These are phyloP conservation scores for Dacryopinax spathularia DNA, from an alignment of 768 basidiomycete genomes.

Conservation along the genomic window DNA sequence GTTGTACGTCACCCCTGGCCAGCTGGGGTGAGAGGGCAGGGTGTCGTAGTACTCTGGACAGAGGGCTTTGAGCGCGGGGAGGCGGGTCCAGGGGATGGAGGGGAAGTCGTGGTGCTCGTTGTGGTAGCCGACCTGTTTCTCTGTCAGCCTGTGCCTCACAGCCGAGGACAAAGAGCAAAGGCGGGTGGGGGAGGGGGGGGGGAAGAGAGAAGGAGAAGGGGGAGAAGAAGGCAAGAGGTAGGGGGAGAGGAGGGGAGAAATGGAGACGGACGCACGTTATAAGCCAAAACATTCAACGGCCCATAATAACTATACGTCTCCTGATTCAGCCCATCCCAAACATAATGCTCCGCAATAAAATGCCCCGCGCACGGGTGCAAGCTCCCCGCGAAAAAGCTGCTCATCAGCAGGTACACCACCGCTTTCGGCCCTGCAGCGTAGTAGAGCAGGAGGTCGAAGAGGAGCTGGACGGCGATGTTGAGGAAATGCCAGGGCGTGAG, in stretches of 20 bases:
- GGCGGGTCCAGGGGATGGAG: slow-evolving; percentile 84
- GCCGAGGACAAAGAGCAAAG: background rate
- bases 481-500: slow-evolving; percentile 72
- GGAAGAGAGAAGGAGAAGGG: slow-evolving; percentile 5
- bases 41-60: slow-evolving; percentile 88
- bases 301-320: slow-evolving; percentile 99
- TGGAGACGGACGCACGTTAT: slow-evolving; percentile 52
- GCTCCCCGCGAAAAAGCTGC: slow-evolving; percentile 92
- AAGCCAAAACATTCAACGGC: slow-evolving; percentile 72
- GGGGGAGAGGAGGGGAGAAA: background rate
- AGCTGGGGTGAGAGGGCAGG: slow-evolving; percentile 74
- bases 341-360: slow-evolving; percentile 94
- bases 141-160: too few species aligned
- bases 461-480: slow-evolving; percentile 56
- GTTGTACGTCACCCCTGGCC: slow-evolving; percentile 88
- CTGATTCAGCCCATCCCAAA: slow-evolving; percentile 83
- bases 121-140: slow-evolving; percentile 93
- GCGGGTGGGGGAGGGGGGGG: too few species aligned
- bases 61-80: slow-evolving; percentile 64
- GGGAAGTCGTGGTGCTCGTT: slow-evolving; percentile 99
- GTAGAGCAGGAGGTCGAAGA: slow-evolving; percentile 59
- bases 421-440: slow-evolving; percentile 27
- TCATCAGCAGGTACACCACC: slow-evolving; percentile 69
- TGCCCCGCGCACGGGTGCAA: slow-evolving; percentile 92
- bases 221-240: slow-evolving; percentile 8